These are phyloP conservation scores for Arctium lappa DNA, from an alignment of 129 eudicot genomes.

Conservation along the genomic window DNA sequence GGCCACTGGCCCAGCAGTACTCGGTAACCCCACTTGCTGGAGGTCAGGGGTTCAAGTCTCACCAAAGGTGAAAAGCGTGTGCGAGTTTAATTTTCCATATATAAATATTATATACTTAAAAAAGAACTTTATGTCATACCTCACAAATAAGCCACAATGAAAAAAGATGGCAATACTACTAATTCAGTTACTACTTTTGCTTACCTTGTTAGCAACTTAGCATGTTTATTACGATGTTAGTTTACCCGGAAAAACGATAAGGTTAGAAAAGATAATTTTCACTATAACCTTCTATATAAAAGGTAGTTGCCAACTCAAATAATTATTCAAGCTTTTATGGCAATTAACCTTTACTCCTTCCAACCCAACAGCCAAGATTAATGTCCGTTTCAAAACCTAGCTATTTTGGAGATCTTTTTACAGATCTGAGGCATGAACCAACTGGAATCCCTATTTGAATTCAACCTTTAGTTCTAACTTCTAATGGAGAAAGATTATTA, in stretches of 20 bases:
- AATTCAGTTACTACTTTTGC: slow-evolving; percentile 8
- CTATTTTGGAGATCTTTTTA: not conserved
- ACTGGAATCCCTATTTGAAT: not conserved
- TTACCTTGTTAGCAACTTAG: not conserved
- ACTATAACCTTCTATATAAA: not conserved
- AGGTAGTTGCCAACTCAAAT: slow-evolving; percentile 3
- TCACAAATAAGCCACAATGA: not conserved
- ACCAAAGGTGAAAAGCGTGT: not conserved
- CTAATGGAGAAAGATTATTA: not conserved
- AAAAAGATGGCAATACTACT: not conserved
- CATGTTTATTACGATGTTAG: not conserved
- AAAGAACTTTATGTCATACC: not conserved
- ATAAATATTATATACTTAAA: not conserved
- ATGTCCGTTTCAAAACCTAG: not conserved
- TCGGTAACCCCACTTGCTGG: too few relatives aligned
- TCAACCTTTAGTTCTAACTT: not conserved
- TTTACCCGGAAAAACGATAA: not conserved
- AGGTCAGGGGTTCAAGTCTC: not conserved
- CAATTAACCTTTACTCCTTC: not conserved
- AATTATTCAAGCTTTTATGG: not conserved
- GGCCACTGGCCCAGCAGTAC: too few relatives aligned
- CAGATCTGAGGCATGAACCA: not conserved
- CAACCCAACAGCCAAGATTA: not conserved
- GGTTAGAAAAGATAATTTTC: not conserved
- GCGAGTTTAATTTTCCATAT: not conserved